phyloP scores from a whole-genome alignment of 352 stramenopile genomes.

The Phytophthora macrochlamydospora region DNA sequence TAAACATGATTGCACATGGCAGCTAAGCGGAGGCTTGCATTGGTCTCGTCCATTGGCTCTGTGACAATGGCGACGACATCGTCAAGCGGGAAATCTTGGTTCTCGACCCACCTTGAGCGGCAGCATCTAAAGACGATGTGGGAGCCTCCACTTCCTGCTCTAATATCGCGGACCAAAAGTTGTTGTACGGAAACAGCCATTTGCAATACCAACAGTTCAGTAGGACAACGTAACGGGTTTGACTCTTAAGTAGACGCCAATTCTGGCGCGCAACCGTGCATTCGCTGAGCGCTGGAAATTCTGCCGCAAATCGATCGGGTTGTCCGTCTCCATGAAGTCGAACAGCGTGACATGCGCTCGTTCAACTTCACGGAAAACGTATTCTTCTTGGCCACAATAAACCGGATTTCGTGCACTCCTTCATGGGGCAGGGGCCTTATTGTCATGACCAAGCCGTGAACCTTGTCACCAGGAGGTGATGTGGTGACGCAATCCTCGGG shows the following conservation, averaged over 20 bases:
- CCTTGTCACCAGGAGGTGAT: too few species aligned
- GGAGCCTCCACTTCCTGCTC: neutral
- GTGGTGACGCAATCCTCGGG: too few species aligned
- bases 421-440: neutral
- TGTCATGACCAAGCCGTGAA: too few species aligned
- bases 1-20: neutral
- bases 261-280: slow-evolving; percentile 2
- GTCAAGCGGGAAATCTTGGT: neutral
- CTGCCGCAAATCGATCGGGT: slow-evolving; percentile 11
- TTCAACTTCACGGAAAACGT: neutral
- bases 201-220: neutral
- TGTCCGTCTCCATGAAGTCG: slow-evolving; percentile 4
- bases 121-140: neutral
- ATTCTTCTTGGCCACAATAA: slow-evolving; percentile 10
- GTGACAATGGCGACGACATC: neutral
- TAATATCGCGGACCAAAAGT: neutral
- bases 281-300: slow-evolving; percentile 14
- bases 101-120: neutral
- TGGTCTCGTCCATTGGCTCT: neutral
- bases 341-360: neutral
- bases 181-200: neutral
- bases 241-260: neutral
- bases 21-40: neutral
- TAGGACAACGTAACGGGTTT: neutral
- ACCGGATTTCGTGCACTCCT: slow-evolving; percentile 8